A percentile compares a stretch with the other conserved stretches of the same genome.
Evolutionary conservation across 2,329 filamentous ascomycete genomes (phyloP).

Genomic region (Penicillium verrucosum): DNA sequence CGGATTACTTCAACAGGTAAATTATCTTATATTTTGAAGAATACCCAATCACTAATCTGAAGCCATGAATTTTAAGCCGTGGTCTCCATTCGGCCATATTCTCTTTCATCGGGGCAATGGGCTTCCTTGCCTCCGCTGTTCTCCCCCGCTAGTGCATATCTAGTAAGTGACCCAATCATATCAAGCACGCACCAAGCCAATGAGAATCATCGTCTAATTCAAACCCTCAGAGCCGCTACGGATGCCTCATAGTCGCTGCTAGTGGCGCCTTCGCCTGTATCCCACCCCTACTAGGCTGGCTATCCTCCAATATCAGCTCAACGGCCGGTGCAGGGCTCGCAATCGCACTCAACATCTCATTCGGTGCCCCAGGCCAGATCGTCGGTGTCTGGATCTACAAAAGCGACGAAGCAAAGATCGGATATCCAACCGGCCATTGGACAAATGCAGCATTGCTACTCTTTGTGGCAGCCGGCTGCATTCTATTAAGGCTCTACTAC

Average conservation of each 20-base stretch:
- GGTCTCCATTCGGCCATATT: conserved; percentile 52
- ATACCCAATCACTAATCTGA: background rate
- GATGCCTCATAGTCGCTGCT: conserved; percentile 65
- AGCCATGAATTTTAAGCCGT: conserved; percentile 32
- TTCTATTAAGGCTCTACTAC: conserved; percentile 57
- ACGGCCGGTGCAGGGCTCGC: conserved; percentile 65
- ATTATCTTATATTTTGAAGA: background rate
- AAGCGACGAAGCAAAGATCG: conserved; percentile 54
- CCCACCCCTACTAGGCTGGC: conserved; percentile 67
- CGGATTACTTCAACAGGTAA: conserved; percentile 51
- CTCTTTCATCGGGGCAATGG: conserved; percentile 51
- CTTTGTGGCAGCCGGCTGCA: conserved; percentile 55
- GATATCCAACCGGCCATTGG: conserved; percentile 70
- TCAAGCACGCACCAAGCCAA: background rate
- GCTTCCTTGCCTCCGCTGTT: conserved; percentile 62
- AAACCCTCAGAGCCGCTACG: conserved; percentile 55
- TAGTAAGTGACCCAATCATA: conserved; percentile 25
- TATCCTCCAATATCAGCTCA: conserved; percentile 64
- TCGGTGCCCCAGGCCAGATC: conserved; percentile 68
- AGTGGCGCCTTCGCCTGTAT: conserved; percentile 67
- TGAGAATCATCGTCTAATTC: background rate
- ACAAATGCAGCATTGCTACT: conserved; percentile 61
- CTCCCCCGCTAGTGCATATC: conserved; percentile 61
- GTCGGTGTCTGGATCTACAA: conserved; percentile 73
- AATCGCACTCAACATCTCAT: conserved; percentile 66